Evolutionary conservation across 257 asterid species (phyloP), one percentile per base, ranked within the genome.

Genomic region (Solanum bukasovii): DNA sequence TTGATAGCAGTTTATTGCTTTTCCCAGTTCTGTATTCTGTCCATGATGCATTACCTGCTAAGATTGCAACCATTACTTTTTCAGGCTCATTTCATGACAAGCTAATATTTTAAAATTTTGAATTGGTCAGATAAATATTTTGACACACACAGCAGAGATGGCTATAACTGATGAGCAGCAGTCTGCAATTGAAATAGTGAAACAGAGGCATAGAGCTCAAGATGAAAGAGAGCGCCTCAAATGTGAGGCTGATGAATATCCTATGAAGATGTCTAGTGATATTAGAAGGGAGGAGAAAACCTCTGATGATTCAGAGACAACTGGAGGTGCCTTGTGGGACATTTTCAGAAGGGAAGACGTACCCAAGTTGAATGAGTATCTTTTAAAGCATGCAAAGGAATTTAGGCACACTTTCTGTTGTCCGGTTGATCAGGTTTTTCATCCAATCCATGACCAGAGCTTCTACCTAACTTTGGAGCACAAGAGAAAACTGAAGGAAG

Each of bases 341-440:
- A 97, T 97, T 84, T 97, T 96, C 83, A 90, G 98, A 88, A 93
- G 99, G 90, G 98, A 96, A 92, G 99, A 97, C 56, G 95, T 96
- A 73, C 94, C 96, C n/a, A 93, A 94, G 81, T 67, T 97, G 91
- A 91, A 89, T 21, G 96, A 94, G 88, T 97, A 97, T 90, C 94
- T 97, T 34, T 42, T 88, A 37, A 93, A 92, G 91, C 98, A 97
- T 78, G 91, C 98, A 4, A 92, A 86, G 27, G 96, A 95, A 89
- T 97, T 97, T 61, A 89, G 99, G 88, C 98, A 97, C 92, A 94
- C 98, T 18, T 97, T 84, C 35, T 94, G 98, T 89, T 91, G 94
- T 88, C 94, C 98, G 20, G 96, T 97, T 74, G 96, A 95, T 25
- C 79, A 97, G 98, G 99, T 97, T 65, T 88, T 94, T 90, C 98